phyloP scores from a whole-genome alignment of 441 rosid species.

The Gossypium lobatum region DNA sequence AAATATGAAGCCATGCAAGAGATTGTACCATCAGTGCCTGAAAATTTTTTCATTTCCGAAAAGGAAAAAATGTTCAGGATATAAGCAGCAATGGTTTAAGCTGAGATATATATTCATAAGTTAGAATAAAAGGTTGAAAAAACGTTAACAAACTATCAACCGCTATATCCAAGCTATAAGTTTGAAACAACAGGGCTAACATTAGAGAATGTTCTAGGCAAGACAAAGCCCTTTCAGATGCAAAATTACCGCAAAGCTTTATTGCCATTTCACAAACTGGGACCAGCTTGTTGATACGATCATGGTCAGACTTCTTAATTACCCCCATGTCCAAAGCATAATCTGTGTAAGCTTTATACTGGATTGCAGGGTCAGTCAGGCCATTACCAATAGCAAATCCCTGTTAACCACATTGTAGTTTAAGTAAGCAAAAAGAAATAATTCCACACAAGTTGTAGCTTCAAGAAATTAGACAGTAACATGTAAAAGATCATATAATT shows the following conservation, averaged over 20 bases:
- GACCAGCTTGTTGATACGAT: slow-evolving; percentile 62
- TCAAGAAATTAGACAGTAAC: not conserved
- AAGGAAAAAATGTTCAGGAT: not conserved
- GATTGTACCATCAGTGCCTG: slow-evolving; percentile 85
- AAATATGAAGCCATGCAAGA: slow-evolving; percentile 94
- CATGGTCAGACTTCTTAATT: slow-evolving; percentile 47
- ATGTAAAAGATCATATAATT: not conserved
- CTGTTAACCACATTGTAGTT: slow-evolving; percentile 37
- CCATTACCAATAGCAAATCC: slow-evolving; percentile 98
- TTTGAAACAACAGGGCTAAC: not conserved
- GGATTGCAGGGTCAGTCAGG: slow-evolving; percentile 84
- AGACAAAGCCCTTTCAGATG: slow-evolving; percentile 7
- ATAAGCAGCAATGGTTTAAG: not conserved
- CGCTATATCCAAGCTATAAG: not conserved
- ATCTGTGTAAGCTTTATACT: slow-evolving; percentile 87
- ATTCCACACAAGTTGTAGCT: not conserved
- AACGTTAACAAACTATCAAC: not conserved
- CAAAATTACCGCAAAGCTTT: slow-evolving; percentile 37
- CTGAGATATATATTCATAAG: not conserved
- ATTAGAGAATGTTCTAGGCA: not conserved
- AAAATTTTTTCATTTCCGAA: not conserved
- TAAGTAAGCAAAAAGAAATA: slow-evolving; percentile 10
- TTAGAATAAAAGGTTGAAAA: not conserved
- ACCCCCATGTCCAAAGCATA: slow-evolving; percentile 81
- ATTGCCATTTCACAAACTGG: slow-evolving; percentile 79